Conservation (phyloP, 495 filamentous ascomycete species). For the Parathielavia appendiculata region DNA sequence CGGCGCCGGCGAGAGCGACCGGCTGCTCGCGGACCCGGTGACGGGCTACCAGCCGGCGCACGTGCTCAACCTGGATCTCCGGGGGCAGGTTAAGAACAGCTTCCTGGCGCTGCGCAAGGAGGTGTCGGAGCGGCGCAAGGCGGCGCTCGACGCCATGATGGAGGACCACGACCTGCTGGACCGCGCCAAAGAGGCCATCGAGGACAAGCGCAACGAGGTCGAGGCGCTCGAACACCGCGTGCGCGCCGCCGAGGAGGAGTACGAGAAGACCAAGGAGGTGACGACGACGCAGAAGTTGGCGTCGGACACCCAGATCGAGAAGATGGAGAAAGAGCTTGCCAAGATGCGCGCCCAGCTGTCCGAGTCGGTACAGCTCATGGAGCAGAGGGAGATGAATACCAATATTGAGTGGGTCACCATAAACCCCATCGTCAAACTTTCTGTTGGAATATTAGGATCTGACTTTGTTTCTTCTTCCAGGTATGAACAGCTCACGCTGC, state of each 20-base stretch:
- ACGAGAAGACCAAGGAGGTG: conserved; percentile 85
- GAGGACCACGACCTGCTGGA: conserved; percentile 87
- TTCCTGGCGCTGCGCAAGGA: conserved; percentile 77
- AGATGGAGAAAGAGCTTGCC: conserved; percentile 94
- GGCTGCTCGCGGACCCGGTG: conserved; percentile 70
- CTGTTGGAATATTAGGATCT: too few relatives aligned
- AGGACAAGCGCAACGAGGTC: conserved; percentile 87
- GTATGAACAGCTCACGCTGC: conserved; percentile 84
- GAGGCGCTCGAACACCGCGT: conserved; percentile 85
- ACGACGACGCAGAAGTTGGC: conserved; percentile 80
- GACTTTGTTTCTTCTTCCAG: conserved; percentile 34
- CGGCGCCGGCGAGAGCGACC: conserved; percentile 44
- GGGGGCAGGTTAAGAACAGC: conserved; percentile 70
- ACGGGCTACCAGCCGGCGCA: conserved; percentile 88
- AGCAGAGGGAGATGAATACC: conserved; percentile 93
- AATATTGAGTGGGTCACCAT: conserved; percentile 87
- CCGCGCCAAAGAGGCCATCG: conserved; percentile 87
- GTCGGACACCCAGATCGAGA: conserved; percentile 89
- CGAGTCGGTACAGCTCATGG: conserved; percentile 88
- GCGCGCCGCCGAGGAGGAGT: conserved; percentile 82
- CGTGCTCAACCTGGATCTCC: conserved; percentile 78
- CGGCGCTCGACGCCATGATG: conserved; percentile 78
- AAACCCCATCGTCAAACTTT: too few relatives aligned
- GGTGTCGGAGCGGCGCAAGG: conserved; percentile 76
- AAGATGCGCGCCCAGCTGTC: conserved; percentile 80